These are phyloP conservation scores for Aegilops tauschii DNA, from an alignment of 176 grass and related monocot species.

Conservation along the genomic window DNA sequence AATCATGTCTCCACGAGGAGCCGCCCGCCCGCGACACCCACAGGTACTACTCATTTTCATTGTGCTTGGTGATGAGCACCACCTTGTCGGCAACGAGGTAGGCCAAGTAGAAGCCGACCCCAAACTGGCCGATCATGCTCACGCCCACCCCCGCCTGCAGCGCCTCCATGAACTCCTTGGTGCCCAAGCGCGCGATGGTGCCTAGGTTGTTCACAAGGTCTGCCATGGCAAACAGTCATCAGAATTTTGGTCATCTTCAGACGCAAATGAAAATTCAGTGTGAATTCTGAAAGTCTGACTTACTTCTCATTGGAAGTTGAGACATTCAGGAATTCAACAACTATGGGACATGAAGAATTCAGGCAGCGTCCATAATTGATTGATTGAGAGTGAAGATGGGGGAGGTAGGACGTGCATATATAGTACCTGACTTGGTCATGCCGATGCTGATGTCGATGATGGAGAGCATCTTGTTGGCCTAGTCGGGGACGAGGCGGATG, in stretches of 20 bases:
- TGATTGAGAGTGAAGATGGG: no score
- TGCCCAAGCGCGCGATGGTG: constrained; percentile 57
- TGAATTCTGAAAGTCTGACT: no score
- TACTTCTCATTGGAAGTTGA: no score
- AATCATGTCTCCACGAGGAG: neutral
- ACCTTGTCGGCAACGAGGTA: constrained; percentile 71
- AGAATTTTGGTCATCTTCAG: no score
- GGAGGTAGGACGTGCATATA: no score
- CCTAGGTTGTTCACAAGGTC: neutral
- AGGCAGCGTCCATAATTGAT: no score
- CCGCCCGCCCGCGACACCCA: constrained; percentile 59
- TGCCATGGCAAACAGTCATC: no score
- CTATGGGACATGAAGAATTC: no score
- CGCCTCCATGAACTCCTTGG: constrained; percentile 19
- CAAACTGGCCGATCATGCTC: constrained; percentile 65
- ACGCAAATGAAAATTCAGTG: no score
- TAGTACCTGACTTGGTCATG: neutral
- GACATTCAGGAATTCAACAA: no score
- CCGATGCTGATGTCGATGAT: neutral
- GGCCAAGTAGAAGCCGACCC: constrained; percentile 50
- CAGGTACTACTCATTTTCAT: constrained; percentile 65
- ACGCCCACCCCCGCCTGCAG: no score
- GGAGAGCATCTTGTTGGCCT: neutral
- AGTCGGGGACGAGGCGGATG: constrained; percentile 4
- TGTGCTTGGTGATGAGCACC: constrained; percentile 68